Percentiles rank a stretch among this genome's conserved stretches.
These are phyloP conservation scores for Vitis riparia DNA, from an alignment of 164 flowering plant genomes.

Conservation along the genomic window DNA sequence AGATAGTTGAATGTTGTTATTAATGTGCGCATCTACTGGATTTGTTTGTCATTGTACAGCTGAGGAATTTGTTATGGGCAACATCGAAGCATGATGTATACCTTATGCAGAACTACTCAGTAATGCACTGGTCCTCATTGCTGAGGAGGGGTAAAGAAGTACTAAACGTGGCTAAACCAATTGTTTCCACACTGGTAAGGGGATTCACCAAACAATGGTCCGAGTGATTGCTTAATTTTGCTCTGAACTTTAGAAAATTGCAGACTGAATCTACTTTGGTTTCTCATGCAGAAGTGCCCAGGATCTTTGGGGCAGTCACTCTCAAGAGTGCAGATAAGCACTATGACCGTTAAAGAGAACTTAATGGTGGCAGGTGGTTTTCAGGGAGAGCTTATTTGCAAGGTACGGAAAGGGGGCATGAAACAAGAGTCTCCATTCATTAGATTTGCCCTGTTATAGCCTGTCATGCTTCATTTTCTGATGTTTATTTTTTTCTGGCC, in stretches of 20 bases:
- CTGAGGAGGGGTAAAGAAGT: conserved; percentile 67
- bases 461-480: not conserved
- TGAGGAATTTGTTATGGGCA: conserved; percentile 83
- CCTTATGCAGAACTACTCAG: conserved; percentile 81
- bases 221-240: no score
- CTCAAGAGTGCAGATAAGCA: conserved; percentile 82
- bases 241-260: not conserved
- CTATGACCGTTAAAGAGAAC: conserved; percentile 79
- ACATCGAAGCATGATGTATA: conserved; percentile 95
- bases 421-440: not conserved
- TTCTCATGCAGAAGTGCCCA: conserved; percentile 39
- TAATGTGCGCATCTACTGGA: not conserved
- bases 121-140: conserved; percentile 90
- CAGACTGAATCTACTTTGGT: not conserved
- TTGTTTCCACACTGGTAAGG: conserved; percentile 60
- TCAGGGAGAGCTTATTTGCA: conserved; percentile 94
- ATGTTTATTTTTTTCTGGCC: conserved; percentile 9
- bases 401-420: conserved; percentile 46
- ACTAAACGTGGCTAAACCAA: conserved; percentile 66
- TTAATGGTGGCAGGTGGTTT: conserved; percentile 90
- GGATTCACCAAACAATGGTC: not conserved
- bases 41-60: conserved; percentile 40
- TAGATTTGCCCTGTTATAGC: no score
- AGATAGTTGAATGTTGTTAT: not conserved
- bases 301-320: conserved; percentile 58